Evolutionary conservation across 176 grass and related monocot species (phyloP), one percentile per base, ranked within the genome.

Genomic region (Echinochloa phyllopogon): DNA sequence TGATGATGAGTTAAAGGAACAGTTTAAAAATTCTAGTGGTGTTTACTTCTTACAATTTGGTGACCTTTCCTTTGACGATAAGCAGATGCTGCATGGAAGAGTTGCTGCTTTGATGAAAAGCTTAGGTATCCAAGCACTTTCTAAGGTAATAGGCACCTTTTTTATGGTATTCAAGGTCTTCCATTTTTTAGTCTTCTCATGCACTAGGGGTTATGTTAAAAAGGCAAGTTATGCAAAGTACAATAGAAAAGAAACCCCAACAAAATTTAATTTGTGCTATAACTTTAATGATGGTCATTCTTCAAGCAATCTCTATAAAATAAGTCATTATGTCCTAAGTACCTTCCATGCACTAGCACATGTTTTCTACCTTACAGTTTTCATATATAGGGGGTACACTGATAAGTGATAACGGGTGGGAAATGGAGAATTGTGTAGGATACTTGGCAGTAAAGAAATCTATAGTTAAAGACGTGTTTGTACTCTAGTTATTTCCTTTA

Each of bases 81-180:
- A 84, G 58, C 82, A 88, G 86, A 77, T 86, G 49, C n/a, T 95
- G 10, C 52, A 82, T 36, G 87, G 87, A 85, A 95, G 83, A 64
- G 68, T 98, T 85, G 87, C 89, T 45, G 63, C 27, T 23, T 86
- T 98, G 43, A 85, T 98, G 89, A 81, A 92, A 81, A 88, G 69
- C 77, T 74, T 98, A 89, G 91, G 96, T 67, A 87, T 98, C 68
- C 91, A 91, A 41, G 85, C 89, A 72, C 83, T 98, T 87, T 98
- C 96, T 42, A 93, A 98, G 96, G 96, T 98, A 91, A 71, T 73
- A 56, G 37, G 86, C 27, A 59, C 62, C 3, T 77, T 83, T 33
- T 18, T 29, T 69, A 83, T 67, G 29, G 75, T 76, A 18, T 47
- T 20, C 24, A 76, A 23, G 3, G 82, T 64, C 27, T 81, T 63